These are phyloP conservation scores for Sphagnum contortum DNA, from an alignment of 225 moss, liverwort and hornwort species.

Conservation along the genomic window DNA sequence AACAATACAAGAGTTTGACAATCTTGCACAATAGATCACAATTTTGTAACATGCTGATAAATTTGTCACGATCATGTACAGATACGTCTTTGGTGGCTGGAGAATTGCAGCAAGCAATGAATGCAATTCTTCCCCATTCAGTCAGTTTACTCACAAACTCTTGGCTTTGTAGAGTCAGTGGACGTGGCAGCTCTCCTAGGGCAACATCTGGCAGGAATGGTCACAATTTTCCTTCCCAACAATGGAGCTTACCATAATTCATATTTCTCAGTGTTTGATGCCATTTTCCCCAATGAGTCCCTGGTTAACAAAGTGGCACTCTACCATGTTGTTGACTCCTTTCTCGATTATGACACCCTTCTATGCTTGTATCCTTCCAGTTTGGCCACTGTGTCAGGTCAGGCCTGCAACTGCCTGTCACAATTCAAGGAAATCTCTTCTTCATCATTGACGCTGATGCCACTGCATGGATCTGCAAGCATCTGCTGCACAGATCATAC, in stretches of 20 bases:
- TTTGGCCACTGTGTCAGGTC: conserved; percentile 19
- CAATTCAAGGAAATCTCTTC: too few relatives aligned
- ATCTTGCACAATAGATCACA: background rate
- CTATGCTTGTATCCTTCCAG: background rate
- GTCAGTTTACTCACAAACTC: conserved; percentile 35
- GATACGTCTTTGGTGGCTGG: conserved; percentile 8
- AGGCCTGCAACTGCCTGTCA: too few relatives aligned
- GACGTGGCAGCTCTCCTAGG: conserved; percentile 15
- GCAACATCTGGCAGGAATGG: conserved; percentile 1
- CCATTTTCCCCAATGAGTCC: conserved; percentile 15
- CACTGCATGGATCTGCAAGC: conserved; percentile 18
- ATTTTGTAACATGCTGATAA: background rate
- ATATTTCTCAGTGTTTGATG: conserved; percentile 10
- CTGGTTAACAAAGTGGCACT: conserved; percentile 9
- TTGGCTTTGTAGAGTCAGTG: conserved; percentile 44
- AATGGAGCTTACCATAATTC: conserved; percentile 20
- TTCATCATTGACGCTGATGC: too few relatives aligned
- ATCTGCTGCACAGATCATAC: conserved; percentile 11
- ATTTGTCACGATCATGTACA: background rate
- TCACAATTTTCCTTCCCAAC: conserved; percentile 45
- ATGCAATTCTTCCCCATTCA: conserved; percentile 17
- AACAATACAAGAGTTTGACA: too few relatives aligned
- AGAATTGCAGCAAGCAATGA: conserved; percentile 16
- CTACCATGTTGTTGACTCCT: conserved; percentile 29
- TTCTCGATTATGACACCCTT: conserved; percentile 17